Evolutionary conservation across 1,284 basidiomycete genomes (phyloP).

Genomic region (Ganoderma meredithae): DNA sequence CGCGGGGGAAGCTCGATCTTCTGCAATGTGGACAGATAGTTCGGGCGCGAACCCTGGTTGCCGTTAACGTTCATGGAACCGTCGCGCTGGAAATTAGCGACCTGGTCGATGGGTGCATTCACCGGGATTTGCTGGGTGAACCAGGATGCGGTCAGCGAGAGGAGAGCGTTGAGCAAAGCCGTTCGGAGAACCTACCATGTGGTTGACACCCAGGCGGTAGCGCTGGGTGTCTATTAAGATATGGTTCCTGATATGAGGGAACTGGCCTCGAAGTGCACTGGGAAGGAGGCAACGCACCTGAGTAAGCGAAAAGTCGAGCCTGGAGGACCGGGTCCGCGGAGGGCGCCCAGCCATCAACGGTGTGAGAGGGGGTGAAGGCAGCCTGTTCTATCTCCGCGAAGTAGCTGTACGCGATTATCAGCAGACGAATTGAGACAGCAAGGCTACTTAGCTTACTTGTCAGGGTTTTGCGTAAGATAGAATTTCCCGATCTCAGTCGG

Average conservation of each 20-base stretch:
- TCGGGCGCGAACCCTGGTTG: slow-evolving; percentile 41
- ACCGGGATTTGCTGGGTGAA: slow-evolving; percentile 40
- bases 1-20: slow-evolving; percentile 44
- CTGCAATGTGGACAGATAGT: slow-evolving; percentile 40
- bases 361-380: slow-evolving; percentile 87
- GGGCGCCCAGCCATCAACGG: slow-evolving; percentile 54
- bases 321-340: slow-evolving; percentile 54
- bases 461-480: slow-evolving; percentile 85
- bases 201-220: slow-evolving; percentile 51
- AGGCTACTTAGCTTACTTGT: slow-evolving; percentile 51
- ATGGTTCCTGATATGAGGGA: not conserved
- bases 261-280: not conserved
- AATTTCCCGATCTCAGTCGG: slow-evolving; percentile 85
- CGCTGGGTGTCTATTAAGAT: slow-evolving; percentile 42
- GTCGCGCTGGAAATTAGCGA: slow-evolving; percentile 51
- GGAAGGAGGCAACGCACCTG: slow-evolving; percentile 23
- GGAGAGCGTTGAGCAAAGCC: not conserved
- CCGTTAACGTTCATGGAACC: slow-evolving; percentile 40
- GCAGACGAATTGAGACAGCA: not conserved
- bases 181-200: slow-evolving; percentile 33
- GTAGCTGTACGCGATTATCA: slow-evolving; percentile 48
- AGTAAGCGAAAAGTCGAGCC: slow-evolving; percentile 52
- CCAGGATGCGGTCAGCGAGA: not conserved
- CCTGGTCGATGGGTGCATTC: slow-evolving; percentile 38
- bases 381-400: slow-evolving; percentile 87